Conservation (phyloP, 2,329 filamentous ascomycete species). For the Penicillium sp. region DNA sequence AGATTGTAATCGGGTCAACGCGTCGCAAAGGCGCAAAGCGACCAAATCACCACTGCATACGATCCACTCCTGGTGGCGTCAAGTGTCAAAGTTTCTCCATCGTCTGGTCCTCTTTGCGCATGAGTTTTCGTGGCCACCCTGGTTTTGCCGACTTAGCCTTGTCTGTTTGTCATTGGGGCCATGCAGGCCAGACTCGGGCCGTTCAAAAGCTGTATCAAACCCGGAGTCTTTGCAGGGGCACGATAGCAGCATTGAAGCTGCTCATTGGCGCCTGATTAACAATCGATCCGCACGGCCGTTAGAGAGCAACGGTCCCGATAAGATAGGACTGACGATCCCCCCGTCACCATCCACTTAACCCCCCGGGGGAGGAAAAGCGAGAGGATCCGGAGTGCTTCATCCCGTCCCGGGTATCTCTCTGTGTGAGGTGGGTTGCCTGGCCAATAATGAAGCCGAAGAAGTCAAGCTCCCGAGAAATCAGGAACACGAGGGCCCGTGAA, state of each 20-base stretch:
- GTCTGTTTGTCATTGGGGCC: conserved; percentile 12
- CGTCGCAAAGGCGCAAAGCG: neutral
- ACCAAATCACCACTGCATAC: neutral
- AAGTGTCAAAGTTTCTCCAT: neutral
- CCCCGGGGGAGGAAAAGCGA: neutral
- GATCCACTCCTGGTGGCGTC: neutral
- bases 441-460: neutral
- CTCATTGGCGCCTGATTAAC: conserved; percentile 12
- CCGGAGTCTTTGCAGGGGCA: neutral
- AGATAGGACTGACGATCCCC: conserved; percentile 8
- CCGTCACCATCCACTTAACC: conserved; percentile 4
- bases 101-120: neutral
- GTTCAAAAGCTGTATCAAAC: conserved; percentile 5
- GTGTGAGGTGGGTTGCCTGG: neutral
- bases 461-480: neutral
- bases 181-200: conserved; percentile 10
- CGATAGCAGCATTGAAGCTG: neutral
- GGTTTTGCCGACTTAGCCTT: neutral
- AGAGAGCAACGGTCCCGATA: conserved; percentile 3
- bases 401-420: neutral
- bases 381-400: neutral
- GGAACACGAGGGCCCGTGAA: conserved; percentile 1
- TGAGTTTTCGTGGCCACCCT: neutral
- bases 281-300: conserved; percentile 11
- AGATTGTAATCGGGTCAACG: neutral